phyloP scores from a whole-genome alignment of 805 yeast species.

The Nakazawaea siamensis region DNA sequence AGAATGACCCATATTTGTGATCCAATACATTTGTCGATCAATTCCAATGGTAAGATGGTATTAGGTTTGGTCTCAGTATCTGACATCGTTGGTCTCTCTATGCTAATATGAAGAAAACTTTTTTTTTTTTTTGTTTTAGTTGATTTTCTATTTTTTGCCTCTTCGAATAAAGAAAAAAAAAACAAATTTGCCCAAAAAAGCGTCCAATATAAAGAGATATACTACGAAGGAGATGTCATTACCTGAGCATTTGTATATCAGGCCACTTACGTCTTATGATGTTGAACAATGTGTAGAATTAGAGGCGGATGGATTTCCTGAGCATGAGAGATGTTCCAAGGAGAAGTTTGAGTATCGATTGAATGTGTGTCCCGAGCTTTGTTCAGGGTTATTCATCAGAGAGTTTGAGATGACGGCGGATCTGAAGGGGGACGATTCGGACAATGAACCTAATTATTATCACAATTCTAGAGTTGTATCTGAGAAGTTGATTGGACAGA shows the following conservation, averaged over 20 bases:
- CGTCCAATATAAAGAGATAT: too few relatives aligned
- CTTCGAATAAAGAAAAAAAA: too few relatives aligned
- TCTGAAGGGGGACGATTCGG: constrained; percentile 22
- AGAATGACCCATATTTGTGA: constrained; percentile 68
- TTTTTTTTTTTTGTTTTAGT: neutral
- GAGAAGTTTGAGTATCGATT: constrained; percentile 65
- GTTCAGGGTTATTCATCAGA: constrained; percentile 81
- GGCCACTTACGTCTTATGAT: constrained; percentile 79
- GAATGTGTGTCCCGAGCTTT: constrained; percentile 78
- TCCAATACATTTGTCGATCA: constrained; percentile 83
- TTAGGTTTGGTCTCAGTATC: neutral
- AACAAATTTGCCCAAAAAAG: too few relatives aligned
- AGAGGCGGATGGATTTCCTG: constrained; percentile 65
- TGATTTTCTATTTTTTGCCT: neutral
- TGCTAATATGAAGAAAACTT: too few relatives aligned
- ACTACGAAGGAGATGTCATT: constrained; percentile 7
- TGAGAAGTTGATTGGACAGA: constrained; percentile 72
- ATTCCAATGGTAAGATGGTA: constrained; percentile 62
- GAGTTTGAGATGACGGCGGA: constrained; percentile 38
- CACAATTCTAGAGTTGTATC: constrained; percentile 34
- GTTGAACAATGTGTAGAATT: constrained; percentile 49
- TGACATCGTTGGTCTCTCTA: too few relatives aligned
- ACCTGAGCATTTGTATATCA: constrained; percentile 56
- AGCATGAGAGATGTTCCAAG: constrained; percentile 56
- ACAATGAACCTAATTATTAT: constrained; percentile 15